Evolutionary conservation across 2,329 filamentous ascomycete species (phyloP).

Genomic region (Fusarium virguliforme): DNA sequence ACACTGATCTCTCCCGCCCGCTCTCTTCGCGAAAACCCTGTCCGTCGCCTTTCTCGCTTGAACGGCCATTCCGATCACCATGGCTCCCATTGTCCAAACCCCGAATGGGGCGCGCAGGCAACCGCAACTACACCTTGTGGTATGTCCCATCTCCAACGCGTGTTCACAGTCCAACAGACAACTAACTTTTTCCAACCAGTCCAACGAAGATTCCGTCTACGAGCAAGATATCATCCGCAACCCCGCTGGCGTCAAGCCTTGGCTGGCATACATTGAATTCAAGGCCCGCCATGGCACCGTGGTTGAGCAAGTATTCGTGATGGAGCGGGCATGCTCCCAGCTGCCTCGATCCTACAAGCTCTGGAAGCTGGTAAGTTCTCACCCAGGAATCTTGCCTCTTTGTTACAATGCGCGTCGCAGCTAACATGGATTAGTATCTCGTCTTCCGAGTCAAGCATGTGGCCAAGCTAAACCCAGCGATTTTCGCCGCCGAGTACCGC

Average conservation of each 20-base stretch:
- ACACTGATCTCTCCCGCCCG: constrained; percentile 37
- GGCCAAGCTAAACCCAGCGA: constrained; percentile 84
- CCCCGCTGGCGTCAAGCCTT: constrained; percentile 88
- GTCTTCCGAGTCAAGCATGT: constrained; percentile 87
- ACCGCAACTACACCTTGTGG: constrained; percentile 67
- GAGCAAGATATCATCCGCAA: constrained; percentile 96
- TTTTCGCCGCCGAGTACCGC: constrained; percentile 84
- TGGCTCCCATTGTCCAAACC: constrained; percentile 47
- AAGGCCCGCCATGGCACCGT: constrained; percentile 89
- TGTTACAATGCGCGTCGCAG: constrained; percentile 7
- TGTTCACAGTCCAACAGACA: neutral
- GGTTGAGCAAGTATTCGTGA: constrained; percentile 87
- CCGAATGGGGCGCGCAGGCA: constrained; percentile 59
- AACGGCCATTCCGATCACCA: constrained; percentile 19
- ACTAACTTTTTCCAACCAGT: constrained; percentile 63
- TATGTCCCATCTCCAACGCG: constrained; percentile 52
- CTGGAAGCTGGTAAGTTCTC: constrained; percentile 84
- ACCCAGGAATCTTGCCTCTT: neutral
- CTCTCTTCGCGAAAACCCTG: constrained; percentile 23
- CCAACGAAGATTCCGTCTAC: constrained; percentile 93
- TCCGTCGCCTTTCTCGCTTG: neutral
- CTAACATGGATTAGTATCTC: constrained; percentile 75
- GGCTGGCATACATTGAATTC: constrained; percentile 94
- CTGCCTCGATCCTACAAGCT: constrained; percentile 97
- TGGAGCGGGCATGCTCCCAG: constrained; percentile 92